Percentiles rank a stretch among this genome's conserved stretches.
phyloP scores from a whole-genome alignment of 306 rosid genomes.

The Carpinus viminea region DNA sequence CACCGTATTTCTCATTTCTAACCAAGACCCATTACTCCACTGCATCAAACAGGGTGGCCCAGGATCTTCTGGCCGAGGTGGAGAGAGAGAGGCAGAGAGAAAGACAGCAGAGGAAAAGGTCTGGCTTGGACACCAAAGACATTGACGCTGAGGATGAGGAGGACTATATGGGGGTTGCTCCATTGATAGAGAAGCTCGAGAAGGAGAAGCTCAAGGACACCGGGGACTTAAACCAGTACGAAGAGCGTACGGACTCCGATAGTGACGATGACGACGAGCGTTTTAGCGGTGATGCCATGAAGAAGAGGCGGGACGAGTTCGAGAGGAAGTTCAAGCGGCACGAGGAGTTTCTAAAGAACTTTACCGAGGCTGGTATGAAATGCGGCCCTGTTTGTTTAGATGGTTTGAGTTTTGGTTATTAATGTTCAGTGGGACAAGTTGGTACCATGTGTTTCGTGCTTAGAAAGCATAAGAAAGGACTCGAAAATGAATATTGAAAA shows the following conservation, averaged over 20 bases:
- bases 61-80: conserved; percentile 57
- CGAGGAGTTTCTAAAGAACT: conserved; percentile 56
- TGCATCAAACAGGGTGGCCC: conserved; percentile 30
- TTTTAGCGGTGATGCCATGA: conserved; percentile 38
- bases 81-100: conserved; percentile 69
- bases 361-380: conserved; percentile 48
- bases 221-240: conserved; percentile 36
- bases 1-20: conserved; percentile 10
- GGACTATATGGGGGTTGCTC: conserved; percentile 68
- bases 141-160: conserved; percentile 57
- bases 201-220: conserved; percentile 47
- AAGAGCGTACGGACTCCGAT: conserved; percentile 84
- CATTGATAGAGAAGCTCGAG: conserved; percentile 66
- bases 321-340: conserved; percentile 68
- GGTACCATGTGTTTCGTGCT: not conserved
- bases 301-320: conserved; percentile 45
- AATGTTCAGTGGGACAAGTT: not conserved
- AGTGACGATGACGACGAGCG: conserved; percentile 70
- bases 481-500: not conserved
- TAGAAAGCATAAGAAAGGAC: not conserved
- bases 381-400: not conserved
- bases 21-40: conserved; percentile 46
- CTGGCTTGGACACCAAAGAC: conserved; percentile 64
- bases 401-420: not conserved
- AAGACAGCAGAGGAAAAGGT: conserved; percentile 48